Conservation (phyloP, 2,329 filamentous ascomycete species). For the Magnaporthiopsis rhizophila region DNA sequence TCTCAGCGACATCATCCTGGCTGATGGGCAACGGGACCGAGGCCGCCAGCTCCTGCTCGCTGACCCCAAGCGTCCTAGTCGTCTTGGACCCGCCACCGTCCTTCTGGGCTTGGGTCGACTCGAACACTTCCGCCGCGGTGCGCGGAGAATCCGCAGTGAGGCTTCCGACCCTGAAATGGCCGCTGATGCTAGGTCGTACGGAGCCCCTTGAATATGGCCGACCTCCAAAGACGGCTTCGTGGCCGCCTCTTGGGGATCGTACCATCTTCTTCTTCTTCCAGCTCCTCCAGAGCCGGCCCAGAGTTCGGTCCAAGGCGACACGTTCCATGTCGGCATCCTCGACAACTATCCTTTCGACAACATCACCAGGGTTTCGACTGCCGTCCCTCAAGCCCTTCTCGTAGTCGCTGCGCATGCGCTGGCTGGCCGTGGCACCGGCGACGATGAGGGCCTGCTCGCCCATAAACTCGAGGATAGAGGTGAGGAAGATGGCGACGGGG, state of each 20-base stretch:
- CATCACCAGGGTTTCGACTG: constrained; percentile 34
- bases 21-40: constrained; percentile 61
- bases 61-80: background rate
- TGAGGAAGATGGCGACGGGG: constrained; percentile 90
- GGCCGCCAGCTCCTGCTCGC: constrained; percentile 40
- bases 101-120: constrained; percentile 5
- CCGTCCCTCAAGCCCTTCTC: constrained; percentile 52
- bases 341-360: constrained; percentile 65
- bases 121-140: constrained; percentile 11
- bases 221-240: constrained; percentile 13
- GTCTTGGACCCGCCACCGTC: constrained; percentile 8
- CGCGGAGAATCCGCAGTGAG: constrained; percentile 15
- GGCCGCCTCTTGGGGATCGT: constrained; percentile 45
- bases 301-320: constrained; percentile 77
- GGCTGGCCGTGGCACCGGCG: constrained; percentile 75
- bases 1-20: constrained; percentile 66
- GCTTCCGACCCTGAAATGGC: constrained; percentile 30
- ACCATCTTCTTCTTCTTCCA: constrained; percentile 91
- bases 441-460: constrained; percentile 86
- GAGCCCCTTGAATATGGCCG: constrained; percentile 43
- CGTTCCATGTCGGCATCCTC: constrained; percentile 91
- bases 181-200: constrained; percentile 21
- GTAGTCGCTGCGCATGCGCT: constrained; percentile 51
- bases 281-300: constrained; percentile 85
- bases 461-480: constrained; percentile 88